These are phyloP conservation scores for Apium graveolens DNA, from an alignment of 129 eudicot species.

Conservation along the genomic window DNA sequence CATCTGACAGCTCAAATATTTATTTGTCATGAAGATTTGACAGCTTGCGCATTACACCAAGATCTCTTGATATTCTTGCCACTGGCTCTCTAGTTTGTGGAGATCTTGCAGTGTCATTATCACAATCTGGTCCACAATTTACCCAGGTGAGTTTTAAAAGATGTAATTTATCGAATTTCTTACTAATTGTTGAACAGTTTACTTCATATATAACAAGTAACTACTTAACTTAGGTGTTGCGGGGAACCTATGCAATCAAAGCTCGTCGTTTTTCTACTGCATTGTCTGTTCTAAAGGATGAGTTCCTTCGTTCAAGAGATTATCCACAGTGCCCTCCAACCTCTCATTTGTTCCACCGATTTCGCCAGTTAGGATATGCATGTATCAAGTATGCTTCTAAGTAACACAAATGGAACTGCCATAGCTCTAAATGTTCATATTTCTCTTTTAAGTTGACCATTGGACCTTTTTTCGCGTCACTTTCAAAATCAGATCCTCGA, in stretches of 20 bases:
- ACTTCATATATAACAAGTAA: not conserved
- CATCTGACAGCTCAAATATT: conserved; percentile 24
- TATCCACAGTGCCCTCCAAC: conserved; percentile 99
- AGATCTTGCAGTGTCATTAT: conserved; percentile 95
- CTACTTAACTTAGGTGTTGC: conserved; percentile 43
- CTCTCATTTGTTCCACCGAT: conserved; percentile 87
- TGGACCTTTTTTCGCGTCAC: not conserved
- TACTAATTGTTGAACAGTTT: conserved; percentile 1
- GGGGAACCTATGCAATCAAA: conserved; percentile 86
- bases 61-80: conserved; percentile 97
- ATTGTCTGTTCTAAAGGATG: conserved; percentile 87
- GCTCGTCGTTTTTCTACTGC: conserved; percentile 98
- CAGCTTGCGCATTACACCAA: conserved; percentile 96
- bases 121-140: conserved; percentile 97
- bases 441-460: not conserved
- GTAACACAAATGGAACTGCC: not conserved
- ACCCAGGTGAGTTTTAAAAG: conserved; percentile 58
- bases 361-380: conserved; percentile 93
- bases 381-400: conserved; percentile 66
- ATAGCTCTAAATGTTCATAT: not conserved
- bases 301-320: conserved; percentile 95
- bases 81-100: conserved; percentile 95
- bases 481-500: not conserved
- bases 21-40: conserved; percentile 60
- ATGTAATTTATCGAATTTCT: not conserved